phyloP scores from a whole-genome alignment of 176 grass and related monocot species.

The Neostapfia colusana region DNA sequence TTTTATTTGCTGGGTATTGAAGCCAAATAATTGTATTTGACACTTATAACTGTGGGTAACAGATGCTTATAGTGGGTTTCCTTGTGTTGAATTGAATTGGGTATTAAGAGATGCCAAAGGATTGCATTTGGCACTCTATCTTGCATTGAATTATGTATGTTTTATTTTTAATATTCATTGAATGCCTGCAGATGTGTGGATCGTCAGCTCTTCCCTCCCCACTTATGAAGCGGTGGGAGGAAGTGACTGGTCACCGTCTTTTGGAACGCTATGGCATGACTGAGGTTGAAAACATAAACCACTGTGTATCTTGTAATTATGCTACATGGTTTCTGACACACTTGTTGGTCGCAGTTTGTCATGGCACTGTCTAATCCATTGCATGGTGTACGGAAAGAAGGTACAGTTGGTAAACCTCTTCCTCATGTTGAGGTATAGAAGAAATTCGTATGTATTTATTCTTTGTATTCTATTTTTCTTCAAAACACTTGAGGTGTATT shows the following conservation, averaged over 20 bases:
- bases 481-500: constrained; percentile 15
- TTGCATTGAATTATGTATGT: constrained; percentile 11
- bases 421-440: constrained; percentile 73
- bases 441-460: constrained; percentile 27
- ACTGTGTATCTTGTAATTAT: constrained; percentile 12
- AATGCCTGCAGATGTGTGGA: constrained; percentile 81
- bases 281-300: constrained; percentile 57
- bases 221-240: constrained; percentile 88
- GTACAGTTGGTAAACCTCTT: constrained; percentile 90
- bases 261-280: constrained; percentile 98
- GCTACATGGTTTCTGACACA: constrained; percentile 16
- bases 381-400: constrained; percentile 74
- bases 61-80: constrained; percentile 11
- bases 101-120: neutral
- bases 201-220: constrained; percentile 96
- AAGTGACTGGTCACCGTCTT: constrained; percentile 80
- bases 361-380: constrained; percentile 94
- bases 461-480: constrained; percentile 24
- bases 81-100: neutral
- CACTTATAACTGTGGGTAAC: neutral
- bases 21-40: constrained; percentile 16
- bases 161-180: constrained; percentile 27
- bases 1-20: neutral
- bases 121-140: neutral
- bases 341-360: constrained; percentile 70